A percentile compares a stretch with the other conserved stretches of the same genome.
Evolutionary conservation across 2,329 filamentous ascomycete species (phyloP).

Genomic region (Cadophora sp.): DNA sequence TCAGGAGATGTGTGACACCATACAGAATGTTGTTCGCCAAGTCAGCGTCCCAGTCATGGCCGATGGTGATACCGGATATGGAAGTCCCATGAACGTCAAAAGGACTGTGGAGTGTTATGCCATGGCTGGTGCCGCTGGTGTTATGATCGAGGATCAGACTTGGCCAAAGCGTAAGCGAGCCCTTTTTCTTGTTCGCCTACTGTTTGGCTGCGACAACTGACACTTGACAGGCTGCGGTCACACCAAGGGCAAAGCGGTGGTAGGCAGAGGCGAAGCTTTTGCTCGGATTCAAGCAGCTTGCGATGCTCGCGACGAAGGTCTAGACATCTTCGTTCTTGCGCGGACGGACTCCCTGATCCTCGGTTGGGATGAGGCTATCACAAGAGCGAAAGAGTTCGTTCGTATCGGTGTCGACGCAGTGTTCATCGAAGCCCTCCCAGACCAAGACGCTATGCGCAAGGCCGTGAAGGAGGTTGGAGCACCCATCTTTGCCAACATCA

Average conservation of each 20-base stretch:
- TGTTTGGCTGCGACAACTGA: background rate
- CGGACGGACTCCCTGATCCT: conserved; percentile 52
- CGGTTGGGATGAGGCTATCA: conserved; percentile 53
- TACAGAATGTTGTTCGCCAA: conserved; percentile 50
- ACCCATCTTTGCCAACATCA: conserved; percentile 51
- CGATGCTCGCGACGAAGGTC: conserved; percentile 52
- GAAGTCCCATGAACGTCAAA: conserved; percentile 54
- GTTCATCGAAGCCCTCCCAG: conserved; percentile 54
- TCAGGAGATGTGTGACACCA: conserved; percentile 52
- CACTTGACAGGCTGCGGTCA: conserved; percentile 50
- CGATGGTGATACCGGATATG: conserved; percentile 56
- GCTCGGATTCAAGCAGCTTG: conserved; percentile 53
- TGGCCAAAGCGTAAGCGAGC: conserved; percentile 53
- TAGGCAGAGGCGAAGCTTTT: conserved; percentile 52
- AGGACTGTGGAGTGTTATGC: conserved; percentile 53
- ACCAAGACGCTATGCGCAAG: conserved; percentile 50
- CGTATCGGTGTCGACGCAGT: conserved; percentile 52
- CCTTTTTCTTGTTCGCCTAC: background rate
- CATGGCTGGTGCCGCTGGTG: conserved; percentile 46
- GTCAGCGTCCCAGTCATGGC: conserved; percentile 51
- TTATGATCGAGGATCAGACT: conserved; percentile 49
- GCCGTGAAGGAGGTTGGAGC: conserved; percentile 46
- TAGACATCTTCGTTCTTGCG: conserved; percentile 54
- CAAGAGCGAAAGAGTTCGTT: conserved; percentile 50
- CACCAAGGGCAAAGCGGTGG: conserved; percentile 54